These are phyloP conservation scores for Lactarius trivialis DNA, from an alignment of 768 basidiomycete species.

Conservation along the genomic window DNA sequence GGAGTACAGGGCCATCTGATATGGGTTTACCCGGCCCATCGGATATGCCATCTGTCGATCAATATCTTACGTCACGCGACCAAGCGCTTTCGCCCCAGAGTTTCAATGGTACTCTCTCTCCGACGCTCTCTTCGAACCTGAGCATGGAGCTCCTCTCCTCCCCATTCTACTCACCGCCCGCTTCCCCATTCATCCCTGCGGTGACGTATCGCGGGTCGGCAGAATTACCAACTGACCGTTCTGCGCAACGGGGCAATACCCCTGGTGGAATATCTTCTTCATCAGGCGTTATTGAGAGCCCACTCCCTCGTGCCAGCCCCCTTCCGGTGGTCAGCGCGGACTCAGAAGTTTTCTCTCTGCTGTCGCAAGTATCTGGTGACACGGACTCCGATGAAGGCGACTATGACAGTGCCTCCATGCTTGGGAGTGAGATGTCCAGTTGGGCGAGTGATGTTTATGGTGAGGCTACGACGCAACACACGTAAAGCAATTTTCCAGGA, in stretches of 20 bases:
- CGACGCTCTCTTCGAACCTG: slow-evolving; percentile 9
- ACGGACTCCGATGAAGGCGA: slow-evolving; percentile 17
- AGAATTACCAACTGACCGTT: background rate
- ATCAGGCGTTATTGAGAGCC: background rate
- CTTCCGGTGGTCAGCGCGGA: background rate
- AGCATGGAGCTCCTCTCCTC: slow-evolving; percentile 15
- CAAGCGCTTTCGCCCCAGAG: background rate
- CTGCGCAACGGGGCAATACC: background rate
- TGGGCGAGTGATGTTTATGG: slow-evolving; percentile 12
- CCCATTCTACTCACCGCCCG: slow-evolving; percentile 15
- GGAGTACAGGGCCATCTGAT: background rate
- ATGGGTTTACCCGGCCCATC: slow-evolving; percentile 4
- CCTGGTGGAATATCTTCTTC: background rate
- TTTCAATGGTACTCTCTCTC: background rate
- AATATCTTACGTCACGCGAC: slow-evolving; percentile 2
- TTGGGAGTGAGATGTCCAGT: slow-evolving; percentile 17
- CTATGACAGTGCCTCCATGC: slow-evolving; percentile 12
- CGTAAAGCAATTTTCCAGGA: background rate
- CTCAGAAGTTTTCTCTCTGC: slow-evolving; percentile 19
- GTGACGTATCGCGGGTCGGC: background rate
- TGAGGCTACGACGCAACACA: background rate
- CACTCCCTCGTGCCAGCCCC: background rate
- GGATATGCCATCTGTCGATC: background rate
- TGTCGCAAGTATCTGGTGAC: slow-evolving; percentile 15
- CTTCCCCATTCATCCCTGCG: slow-evolving; percentile 8